phyloP scores from a whole-genome alignment of 225 moss, liverwort and hornwort genomes.

The Polytrichum formosum region DNA sequence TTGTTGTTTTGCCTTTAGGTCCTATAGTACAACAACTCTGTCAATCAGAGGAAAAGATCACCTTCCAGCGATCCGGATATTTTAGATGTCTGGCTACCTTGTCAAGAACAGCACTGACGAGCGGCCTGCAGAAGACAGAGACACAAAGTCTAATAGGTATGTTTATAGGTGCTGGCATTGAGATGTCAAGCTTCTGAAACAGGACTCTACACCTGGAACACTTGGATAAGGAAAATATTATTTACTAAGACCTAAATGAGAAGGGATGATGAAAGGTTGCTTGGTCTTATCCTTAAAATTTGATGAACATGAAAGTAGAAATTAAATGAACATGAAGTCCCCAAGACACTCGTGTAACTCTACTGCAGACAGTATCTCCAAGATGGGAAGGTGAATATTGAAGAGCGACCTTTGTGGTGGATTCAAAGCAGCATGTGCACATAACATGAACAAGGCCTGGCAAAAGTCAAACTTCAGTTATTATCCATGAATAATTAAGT shows the following conservation, averaged over 20 bases:
- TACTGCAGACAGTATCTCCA: too few relatives aligned
- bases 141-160: neutral
- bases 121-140: conserved; percentile 48
- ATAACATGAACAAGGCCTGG: conserved; percentile 87
- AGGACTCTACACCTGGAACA: too few relatives aligned
- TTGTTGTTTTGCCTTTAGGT: too few relatives aligned
- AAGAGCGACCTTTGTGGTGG: conserved; percentile 57
- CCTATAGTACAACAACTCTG: too few relatives aligned
- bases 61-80: conserved; percentile 80
- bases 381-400: neutral
- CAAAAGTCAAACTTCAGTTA: conserved; percentile 17
- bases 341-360: too few relatives aligned
- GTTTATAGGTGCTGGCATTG: too few relatives aligned
- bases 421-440: conserved; percentile 76
- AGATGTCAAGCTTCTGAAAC: too few relatives aligned
- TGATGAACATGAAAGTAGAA: conserved; percentile 6
- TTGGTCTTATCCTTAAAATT: too few relatives aligned
- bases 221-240: too few relatives aligned
- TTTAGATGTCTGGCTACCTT: conserved; percentile 62
- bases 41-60: conserved; percentile 12
- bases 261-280: too few relatives aligned
- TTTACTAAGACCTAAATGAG: neutral
- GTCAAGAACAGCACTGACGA: conserved; percentile 63
- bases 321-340: conserved; percentile 10
- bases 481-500: neutral